These are phyloP conservation scores for Liriodendron chinense DNA, from an alignment of 164 flowering plant genomes.

Conservation along the genomic window DNA sequence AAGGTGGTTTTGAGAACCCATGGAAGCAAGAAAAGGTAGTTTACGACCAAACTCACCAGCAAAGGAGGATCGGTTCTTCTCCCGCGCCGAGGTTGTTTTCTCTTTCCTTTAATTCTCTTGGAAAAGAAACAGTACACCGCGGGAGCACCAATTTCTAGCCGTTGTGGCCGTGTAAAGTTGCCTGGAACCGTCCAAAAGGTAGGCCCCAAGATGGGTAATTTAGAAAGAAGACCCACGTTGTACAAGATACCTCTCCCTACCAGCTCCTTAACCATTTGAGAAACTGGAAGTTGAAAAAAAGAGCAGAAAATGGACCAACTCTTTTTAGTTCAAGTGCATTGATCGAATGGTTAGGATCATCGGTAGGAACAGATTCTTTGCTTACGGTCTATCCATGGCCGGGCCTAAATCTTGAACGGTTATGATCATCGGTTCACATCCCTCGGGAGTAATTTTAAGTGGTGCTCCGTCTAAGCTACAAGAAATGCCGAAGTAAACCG, in stretches of 20 bases:
- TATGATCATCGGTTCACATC: background rate
- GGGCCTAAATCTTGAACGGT: background rate
- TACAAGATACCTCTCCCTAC: background rate
- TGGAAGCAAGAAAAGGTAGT: constrained; percentile 5
- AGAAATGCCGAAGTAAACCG: too few relatives aligned
- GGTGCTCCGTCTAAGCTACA: too few relatives aligned
- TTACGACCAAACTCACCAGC: constrained; percentile 5
- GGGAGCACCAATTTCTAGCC: background rate
- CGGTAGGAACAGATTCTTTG: background rate
- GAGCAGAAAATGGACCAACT: too few relatives aligned
- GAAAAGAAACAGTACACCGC: background rate
- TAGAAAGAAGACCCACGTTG: background rate
- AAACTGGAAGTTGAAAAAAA: too few relatives aligned
- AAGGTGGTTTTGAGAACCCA: background rate
- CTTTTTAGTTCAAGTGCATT: too few relatives aligned
- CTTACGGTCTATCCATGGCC: background rate
- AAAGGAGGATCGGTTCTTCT: background rate
- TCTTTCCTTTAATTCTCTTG: background rate
- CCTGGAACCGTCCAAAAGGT: background rate
- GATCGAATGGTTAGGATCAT: too few relatives aligned
- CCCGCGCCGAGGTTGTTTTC: constrained; percentile 3
- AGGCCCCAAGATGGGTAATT: background rate
- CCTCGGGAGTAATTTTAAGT: too few relatives aligned
- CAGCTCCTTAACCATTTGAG: background rate
- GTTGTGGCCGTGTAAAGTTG: background rate